Evolutionary conservation across 768 basidiomycete genomes (phyloP).

Genomic region (Calocybe gangraenosa): DNA sequence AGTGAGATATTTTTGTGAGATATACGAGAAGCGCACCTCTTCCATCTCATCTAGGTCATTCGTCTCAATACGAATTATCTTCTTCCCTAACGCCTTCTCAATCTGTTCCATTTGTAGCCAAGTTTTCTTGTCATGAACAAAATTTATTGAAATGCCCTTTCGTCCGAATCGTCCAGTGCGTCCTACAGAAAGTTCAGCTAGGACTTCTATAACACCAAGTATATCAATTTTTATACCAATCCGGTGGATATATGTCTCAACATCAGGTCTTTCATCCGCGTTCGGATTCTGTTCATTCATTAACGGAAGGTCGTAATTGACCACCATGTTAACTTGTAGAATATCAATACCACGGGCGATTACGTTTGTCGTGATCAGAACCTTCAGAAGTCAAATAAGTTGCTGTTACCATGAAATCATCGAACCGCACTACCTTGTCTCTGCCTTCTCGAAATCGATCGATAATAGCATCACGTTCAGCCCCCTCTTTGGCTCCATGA

Average conservation of each 20-base stretch:
- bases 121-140: conserved; percentile 87
- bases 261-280: conserved; percentile 67
- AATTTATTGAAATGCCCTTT: conserved; percentile 95
- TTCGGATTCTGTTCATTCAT: conserved; percentile 64
- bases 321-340: conserved; percentile 99
- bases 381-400: conserved; percentile 24
- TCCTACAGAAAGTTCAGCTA: conserved; percentile 43
- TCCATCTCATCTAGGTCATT: conserved; percentile 93
- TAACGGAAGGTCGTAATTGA: conserved; percentile 94
- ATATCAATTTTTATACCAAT: conserved; percentile 60
- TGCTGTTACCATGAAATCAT: neutral
- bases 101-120: conserved; percentile 91
- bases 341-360: conserved; percentile 98
- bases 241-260: conserved; percentile 97
- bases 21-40: conserved; percentile 43
- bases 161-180: conserved; percentile 98
- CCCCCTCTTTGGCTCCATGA: conserved; percentile 89
- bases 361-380: conserved; percentile 96
- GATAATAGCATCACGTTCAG: conserved; percentile 88
- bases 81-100: conserved; percentile 69
- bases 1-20: neutral
- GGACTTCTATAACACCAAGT: neutral
- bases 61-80: conserved; percentile 85
- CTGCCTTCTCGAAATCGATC: conserved; percentile 95
- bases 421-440: conserved; percentile 63